Percentiles rank a stretch among this genome's conserved stretches.
These are phyloP conservation scores for Gossypium davidsonii DNA, from an alignment of 441 rosid species.

Conservation along the genomic window DNA sequence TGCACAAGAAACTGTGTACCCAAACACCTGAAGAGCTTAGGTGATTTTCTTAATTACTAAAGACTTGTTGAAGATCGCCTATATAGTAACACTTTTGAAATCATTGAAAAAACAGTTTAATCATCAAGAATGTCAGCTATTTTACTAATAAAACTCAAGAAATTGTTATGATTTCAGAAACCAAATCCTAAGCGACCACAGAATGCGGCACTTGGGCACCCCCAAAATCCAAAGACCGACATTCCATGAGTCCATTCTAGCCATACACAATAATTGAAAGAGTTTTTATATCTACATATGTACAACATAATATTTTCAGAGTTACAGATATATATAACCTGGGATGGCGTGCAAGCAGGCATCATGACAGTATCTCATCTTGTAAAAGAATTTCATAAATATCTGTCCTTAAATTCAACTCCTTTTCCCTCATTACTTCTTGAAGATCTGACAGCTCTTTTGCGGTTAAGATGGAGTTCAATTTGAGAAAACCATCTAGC, in stretches of 20 bases:
- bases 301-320: background rate
- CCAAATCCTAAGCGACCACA: background rate
- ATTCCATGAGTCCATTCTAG: background rate
- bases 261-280: background rate
- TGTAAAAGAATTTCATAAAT: conserved; percentile 88
- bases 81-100: background rate
- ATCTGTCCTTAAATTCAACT: conserved; percentile 81
- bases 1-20: background rate
- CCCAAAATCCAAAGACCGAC: background rate
- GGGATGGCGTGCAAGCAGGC: background rate
- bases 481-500: conserved; percentile 81
- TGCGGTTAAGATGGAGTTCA: conserved; percentile 51
- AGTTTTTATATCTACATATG: background rate
- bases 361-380: conserved; percentile 38
- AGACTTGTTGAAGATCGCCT: background rate
- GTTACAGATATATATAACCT: background rate
- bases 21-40: background rate
- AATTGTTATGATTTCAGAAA: background rate
- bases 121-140: background rate
- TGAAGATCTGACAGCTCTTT: conserved; percentile 91
- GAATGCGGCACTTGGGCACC: background rate
- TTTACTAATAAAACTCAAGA: background rate
- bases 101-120: background rate
- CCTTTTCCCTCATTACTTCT: conserved; percentile 97
- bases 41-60: background rate